phyloP scores from a whole-genome alignment of 1,139 yeast genomes.

The Arxiozyma slooffiae region DNA sequence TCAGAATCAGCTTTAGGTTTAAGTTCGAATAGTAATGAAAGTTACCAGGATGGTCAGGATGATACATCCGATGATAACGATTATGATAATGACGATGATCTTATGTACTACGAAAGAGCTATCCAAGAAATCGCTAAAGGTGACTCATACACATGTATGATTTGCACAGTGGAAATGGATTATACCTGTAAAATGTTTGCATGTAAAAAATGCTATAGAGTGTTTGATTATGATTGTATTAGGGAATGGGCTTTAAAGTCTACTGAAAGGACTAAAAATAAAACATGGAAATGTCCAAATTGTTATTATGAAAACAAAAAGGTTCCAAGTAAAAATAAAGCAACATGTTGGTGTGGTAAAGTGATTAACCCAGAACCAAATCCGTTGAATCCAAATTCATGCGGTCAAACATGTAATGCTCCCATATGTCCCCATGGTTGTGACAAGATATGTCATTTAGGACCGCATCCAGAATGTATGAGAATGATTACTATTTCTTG shows the following conservation, averaged over 20 bases:
- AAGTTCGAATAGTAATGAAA: too few species aligned
- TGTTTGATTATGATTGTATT: constrained; percentile 73
- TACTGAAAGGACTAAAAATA: constrained; percentile 46
- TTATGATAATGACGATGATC: constrained; percentile 10
- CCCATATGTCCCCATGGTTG: constrained; percentile 63
- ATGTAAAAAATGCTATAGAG: constrained; percentile 62
- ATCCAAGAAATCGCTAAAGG: constrained; percentile 38
- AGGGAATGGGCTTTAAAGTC: constrained; percentile 75
- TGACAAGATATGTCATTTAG: constrained; percentile 74
- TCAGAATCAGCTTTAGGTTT: not conserved
- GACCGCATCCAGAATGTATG: constrained; percentile 77
- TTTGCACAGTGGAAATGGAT: constrained; percentile 76
- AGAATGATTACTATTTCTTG: constrained; percentile 66
- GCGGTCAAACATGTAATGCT: constrained; percentile 72
- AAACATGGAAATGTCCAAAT: constrained; percentile 81
- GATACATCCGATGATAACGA: constrained; percentile 5
- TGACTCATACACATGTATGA: constrained; percentile 67
- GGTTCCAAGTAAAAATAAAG: constrained; percentile 51
- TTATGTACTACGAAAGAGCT: constrained; percentile 27
- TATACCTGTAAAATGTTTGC: constrained; percentile 62
- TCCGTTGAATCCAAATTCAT: constrained; percentile 65
- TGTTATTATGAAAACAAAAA: constrained; percentile 51
- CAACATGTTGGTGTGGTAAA: constrained; percentile 81
- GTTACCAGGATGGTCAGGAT: not conserved
- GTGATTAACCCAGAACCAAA: constrained; percentile 55